Evolutionary conservation across 495 filamentous ascomycete species (phyloP).

Genomic region (Xylaria flabelliformis): DNA sequence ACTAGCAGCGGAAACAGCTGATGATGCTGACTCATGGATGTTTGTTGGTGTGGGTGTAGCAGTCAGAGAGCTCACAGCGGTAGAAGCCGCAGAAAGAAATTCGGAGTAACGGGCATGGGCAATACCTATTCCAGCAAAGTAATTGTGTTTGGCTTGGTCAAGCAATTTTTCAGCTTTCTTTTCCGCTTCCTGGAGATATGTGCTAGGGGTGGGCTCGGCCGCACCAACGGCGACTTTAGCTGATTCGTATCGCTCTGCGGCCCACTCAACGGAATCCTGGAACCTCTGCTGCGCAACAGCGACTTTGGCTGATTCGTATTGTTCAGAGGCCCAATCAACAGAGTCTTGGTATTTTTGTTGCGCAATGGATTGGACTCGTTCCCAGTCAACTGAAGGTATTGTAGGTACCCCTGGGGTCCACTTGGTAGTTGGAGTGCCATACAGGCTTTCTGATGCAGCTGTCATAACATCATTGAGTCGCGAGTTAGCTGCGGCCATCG

Average conservation of each 20-base stretch:
- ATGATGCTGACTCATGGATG: slow-evolving; percentile 49
- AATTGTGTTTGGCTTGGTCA: slow-evolving; percentile 69
- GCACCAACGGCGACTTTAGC: slow-evolving; percentile 63
- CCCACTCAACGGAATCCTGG: slow-evolving; percentile 66
- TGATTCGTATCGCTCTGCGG: slow-evolving; percentile 68
- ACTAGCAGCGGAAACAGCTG: slow-evolving; percentile 41
- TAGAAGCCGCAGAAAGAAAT: slow-evolving; percentile 72
- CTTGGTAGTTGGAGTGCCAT: slow-evolving; percentile 52
- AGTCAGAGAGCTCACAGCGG: slow-evolving; percentile 59
- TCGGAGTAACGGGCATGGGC: slow-evolving; percentile 79
- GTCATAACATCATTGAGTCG: slow-evolving; percentile 58
- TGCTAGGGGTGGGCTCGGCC: slow-evolving; percentile 59
- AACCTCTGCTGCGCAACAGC: slow-evolving; percentile 67
- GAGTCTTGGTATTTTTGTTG: slow-evolving; percentile 69
- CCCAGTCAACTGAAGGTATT: slow-evolving; percentile 47
- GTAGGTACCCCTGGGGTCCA: slow-evolving; percentile 38
- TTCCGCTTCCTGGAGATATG: slow-evolving; percentile 51
- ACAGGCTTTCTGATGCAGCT: slow-evolving; percentile 52
- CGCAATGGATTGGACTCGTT: slow-evolving; percentile 61
- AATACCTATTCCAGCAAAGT: slow-evolving; percentile 77
- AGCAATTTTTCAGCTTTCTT: slow-evolving; percentile 63
- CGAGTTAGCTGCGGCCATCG: slow-evolving; percentile 65
- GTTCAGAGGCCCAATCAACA: slow-evolving; percentile 67
- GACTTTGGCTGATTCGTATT: slow-evolving; percentile 65
- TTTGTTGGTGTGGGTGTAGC: slow-evolving; percentile 57